Percentiles rank a stretch among this genome's conserved stretches.
Evolutionary conservation across 2,329 filamentous ascomycete species (phyloP).

Genomic region (Escovopsis sp.): DNA sequence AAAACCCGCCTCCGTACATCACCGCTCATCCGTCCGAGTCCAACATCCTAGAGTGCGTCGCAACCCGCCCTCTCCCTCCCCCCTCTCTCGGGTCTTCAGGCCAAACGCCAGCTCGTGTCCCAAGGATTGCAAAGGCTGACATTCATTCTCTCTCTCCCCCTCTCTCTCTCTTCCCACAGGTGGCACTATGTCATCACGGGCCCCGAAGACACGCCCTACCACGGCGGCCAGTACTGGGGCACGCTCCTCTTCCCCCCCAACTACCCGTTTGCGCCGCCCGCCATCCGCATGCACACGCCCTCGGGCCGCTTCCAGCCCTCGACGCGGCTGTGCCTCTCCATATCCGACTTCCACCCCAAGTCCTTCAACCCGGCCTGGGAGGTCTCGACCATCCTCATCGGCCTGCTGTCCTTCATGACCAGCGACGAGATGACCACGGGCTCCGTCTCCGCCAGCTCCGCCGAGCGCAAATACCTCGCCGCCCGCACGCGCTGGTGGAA

Average conservation of each 20-base stretch:
- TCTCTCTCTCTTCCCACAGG: constrained; percentile 24
- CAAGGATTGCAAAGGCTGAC: no score
- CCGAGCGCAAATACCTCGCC: constrained; percentile 67
- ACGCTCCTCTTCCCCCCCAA: constrained; percentile 89
- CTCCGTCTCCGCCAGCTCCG: constrained; percentile 60
- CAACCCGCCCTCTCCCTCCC: neutral
- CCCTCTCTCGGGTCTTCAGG: no score
- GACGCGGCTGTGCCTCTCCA: constrained; percentile 83
- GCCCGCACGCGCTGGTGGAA: constrained; percentile 88
- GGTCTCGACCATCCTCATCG: constrained; percentile 89
- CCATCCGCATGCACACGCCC: constrained; percentile 98
- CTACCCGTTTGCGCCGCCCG: constrained; percentile 92
- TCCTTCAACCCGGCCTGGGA: constrained; percentile 98
- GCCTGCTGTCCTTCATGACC: constrained; percentile 93
- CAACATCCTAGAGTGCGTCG: constrained; percentile 72
- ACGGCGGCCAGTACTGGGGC: constrained; percentile 95
- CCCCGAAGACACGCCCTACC: constrained; percentile 84
- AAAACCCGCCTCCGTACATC: constrained; percentile 80
- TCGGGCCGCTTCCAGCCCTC: constrained; percentile 90
- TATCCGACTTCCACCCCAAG: constrained; percentile 95
- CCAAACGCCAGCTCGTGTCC: no score
- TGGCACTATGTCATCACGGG: constrained; percentile 96
- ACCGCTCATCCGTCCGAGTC: constrained; percentile 75
- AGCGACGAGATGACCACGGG: constrained; percentile 98
- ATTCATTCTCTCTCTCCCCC: no score